Evolutionary conservation across 306 rosid species (phyloP), one percentile per base, ranked within the genome.

Genomic region (Chamaecrista fasciculata): DNA sequence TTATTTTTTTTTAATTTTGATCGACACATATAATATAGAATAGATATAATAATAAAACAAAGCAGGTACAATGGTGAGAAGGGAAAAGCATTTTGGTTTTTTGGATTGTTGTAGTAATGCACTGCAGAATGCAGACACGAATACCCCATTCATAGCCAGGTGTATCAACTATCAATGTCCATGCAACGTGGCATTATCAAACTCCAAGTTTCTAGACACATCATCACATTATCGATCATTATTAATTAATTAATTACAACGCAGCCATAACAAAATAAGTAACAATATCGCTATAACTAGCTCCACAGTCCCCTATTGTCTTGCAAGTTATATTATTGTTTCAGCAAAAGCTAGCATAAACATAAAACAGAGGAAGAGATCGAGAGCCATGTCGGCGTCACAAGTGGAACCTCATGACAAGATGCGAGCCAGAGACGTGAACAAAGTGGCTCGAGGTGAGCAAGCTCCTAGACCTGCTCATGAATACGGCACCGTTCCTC

Each of bases 401-500:
- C 81, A 59, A 55, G 8, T 86, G 24, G 89, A 86, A 74, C 86
- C 86, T 0, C 91, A 68, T 18, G 62, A 78, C 81, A 75, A 73
- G 71, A 86, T 81, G 89, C 79, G 89, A 9, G 72, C 83, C 2
- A 83, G 86, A 77, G 85, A 83, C 37, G 59, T 79, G 34, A 83
- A 40, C 70, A 73, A 62, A 49, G 85, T 85, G 78, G 84, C 83
- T 0, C 50, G 83, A 0, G 89, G 87, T 2, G 82, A 78, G 48
- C 87, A 81, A 74, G 86, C 89, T 52, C 87, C 82, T 0, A 61
- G 84, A 16, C 91, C 85, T 16, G n/a, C 79, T 36, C 91, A 86
- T 49, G 82, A 86, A 58, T 81, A 47, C 47, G 83, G 85, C 74
- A 77, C 79, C 70, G 76, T 87, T 80, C 84, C 77, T 24, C 81